Evolutionary conservation across 148 eudicot species (phyloP), one percentile per base, ranked within the genome.

Genomic region (Nepenthes mirabilis): DNA sequence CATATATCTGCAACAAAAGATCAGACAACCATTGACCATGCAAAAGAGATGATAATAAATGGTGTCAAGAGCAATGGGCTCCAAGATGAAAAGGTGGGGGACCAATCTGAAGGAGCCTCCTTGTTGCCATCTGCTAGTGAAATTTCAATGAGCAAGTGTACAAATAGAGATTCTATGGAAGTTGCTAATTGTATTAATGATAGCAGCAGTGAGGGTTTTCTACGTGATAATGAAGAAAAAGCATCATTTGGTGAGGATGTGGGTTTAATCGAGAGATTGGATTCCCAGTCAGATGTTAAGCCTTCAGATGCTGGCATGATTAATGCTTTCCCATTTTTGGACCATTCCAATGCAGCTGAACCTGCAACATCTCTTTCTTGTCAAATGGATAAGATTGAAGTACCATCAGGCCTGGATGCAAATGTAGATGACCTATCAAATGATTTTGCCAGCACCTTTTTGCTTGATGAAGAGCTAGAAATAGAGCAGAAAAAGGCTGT

Each of bases 391-490:
- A 67, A 43, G 33, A 52, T 33, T 35, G 73, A 67, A 9, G 58
- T 52, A 50, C 63, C 57, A 34, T 72, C 85, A 54, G 71, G 63
- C 53, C 66, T 56, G 14, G 54, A 59, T 74, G 68, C 52, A 55
- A 66, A 63, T 64, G n/a, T 66, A 32, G 86, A 78, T 71, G 85
- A 76, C 56, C 63, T 70, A 34, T 66, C 84, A 34, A 62, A 72
- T 77, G 90, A 88, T 72, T 88, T 76, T 72, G 72, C 75, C 43
- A 76, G 70, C 66, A 82, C 95, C 63, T 93, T 93, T 66, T 73
- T 85, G 95, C 85, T 88, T 73, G 98, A 93, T 66, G 98, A 93
- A 82, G 98, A 88, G 83, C 75, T 88, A 10, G 95, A 93, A 66
- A 58, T 80, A 61, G 96, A 83, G 68, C 83, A 61, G 36, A 80